phyloP scores from a whole-genome alignment of 2,329 filamentous ascomycete species.

The Ophiostoma triangulosporum region DNA sequence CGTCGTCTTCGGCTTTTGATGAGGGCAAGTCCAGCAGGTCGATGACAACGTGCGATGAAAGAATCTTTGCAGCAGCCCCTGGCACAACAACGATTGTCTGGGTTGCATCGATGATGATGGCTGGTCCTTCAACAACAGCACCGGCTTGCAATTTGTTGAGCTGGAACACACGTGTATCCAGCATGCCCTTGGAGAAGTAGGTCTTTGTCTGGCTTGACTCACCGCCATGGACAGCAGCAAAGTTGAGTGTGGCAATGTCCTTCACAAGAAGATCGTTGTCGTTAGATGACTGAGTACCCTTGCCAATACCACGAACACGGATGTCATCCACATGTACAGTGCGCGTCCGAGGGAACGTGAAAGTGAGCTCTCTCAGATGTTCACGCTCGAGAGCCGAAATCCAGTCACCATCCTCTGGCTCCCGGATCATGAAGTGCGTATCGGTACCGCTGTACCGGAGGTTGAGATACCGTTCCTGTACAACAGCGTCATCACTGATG shows the following conservation, averaged over 20 bases:
- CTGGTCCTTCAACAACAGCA: slow-evolving; percentile 61
- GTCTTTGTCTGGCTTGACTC: not conserved
- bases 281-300: slow-evolving; percentile 60
- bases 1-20: slow-evolving; percentile 28
- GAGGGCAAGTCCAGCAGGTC: slow-evolving; percentile 37
- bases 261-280: not conserved
- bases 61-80: slow-evolving; percentile 58
- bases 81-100: slow-evolving; percentile 88
- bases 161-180: slow-evolving; percentile 64
- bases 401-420: slow-evolving; percentile 60
- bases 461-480: slow-evolving; percentile 40
- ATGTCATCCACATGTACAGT: slow-evolving; percentile 59
- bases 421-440: slow-evolving; percentile 71
- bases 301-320: slow-evolving; percentile 74
- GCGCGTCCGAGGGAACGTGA: slow-evolving; percentile 50
- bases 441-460: slow-evolving; percentile 86
- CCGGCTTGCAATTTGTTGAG: slow-evolving; percentile 60
- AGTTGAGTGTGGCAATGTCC: not conserved
- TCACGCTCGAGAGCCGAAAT: slow-evolving; percentile 73
- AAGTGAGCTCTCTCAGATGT: slow-evolving; percentile 85
- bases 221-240: not conserved
- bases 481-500: slow-evolving; percentile 33
- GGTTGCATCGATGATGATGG: slow-evolving; percentile 72
- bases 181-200: slow-evolving; percentile 34
- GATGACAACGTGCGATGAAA: slow-evolving; percentile 79